These are phyloP conservation scores for Trichodelitschia bisporula DNA, from an alignment of 495 filamentous ascomycete species.

Conservation along the genomic window DNA sequence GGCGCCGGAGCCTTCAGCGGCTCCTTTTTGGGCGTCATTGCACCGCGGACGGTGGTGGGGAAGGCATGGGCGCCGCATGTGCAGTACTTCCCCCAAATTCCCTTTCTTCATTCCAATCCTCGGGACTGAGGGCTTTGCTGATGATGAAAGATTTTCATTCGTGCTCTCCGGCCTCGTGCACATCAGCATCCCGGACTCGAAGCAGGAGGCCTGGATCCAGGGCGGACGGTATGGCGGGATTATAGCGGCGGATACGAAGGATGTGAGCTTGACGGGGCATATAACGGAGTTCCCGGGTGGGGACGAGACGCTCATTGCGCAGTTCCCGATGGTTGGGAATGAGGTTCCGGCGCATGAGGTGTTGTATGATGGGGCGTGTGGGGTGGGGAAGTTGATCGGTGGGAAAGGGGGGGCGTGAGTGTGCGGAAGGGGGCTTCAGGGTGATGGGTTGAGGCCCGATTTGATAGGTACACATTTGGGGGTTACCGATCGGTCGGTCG, in stretches of 20 bases:
- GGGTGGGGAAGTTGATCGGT: neutral
- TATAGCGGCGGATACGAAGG: conserved; percentile 22
- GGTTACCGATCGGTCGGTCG: conserved; percentile 3
- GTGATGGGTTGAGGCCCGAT: neutral
- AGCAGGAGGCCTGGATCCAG: conserved; percentile 14
- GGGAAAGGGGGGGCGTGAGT: too few species aligned
- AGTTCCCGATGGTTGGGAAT: conserved; percentile 17
- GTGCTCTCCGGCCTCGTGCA: neutral
- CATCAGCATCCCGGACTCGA: conserved; percentile 20
- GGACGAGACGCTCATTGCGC: conserved; percentile 17
- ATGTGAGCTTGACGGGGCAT: conserved; percentile 24
- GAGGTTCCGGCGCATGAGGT: conserved; percentile 2
- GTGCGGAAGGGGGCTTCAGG: neutral
- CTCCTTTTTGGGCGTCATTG: neutral
- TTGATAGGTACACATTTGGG: conserved; percentile 1
- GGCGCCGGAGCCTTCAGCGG: neutral
- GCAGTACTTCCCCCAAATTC: neutral
- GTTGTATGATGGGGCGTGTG: conserved; percentile 1
- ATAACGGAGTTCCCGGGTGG: conserved; percentile 22
- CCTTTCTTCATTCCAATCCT: too few species aligned
- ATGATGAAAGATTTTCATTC: neutral
- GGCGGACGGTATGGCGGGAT: conserved; percentile 24
- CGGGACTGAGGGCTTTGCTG: too few species aligned
- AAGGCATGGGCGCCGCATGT: neutral
- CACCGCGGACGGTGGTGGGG: neutral